phyloP scores from a whole-genome alignment of 2,329 filamentous ascomycete genomes.

The Scedosporium minutisporum region DNA sequence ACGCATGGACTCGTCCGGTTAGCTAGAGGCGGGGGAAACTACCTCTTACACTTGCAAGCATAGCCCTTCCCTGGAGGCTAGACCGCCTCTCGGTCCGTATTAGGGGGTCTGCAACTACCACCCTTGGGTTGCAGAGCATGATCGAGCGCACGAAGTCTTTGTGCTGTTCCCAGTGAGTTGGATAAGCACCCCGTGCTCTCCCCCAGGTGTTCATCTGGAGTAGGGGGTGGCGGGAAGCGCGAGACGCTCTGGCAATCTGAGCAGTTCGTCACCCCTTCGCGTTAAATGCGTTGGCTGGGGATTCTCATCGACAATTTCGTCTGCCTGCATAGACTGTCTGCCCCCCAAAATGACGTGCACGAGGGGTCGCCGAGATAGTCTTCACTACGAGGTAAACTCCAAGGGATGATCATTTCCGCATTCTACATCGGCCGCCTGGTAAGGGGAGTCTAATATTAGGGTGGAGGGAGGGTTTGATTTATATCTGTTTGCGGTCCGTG shows the following conservation, averaged over 20 bases:
- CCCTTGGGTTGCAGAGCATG: background rate
- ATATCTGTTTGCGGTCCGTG: no score
- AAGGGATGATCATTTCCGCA: no score
- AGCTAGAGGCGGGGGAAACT: no score
- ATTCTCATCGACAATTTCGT: no score
- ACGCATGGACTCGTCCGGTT: background rate
- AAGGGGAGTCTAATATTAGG: no score
- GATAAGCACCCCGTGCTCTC: background rate
- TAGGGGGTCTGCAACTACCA: no score
- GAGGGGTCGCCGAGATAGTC: no score
- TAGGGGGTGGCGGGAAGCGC: background rate
- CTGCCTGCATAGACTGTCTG: background rate
- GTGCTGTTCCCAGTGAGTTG: background rate
- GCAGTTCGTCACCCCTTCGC: background rate
- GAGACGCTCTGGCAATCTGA: background rate
- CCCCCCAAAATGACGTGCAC: background rate
- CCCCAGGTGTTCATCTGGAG: background rate
- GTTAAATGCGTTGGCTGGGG: background rate
- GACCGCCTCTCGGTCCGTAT: background rate
- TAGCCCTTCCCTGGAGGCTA: background rate
- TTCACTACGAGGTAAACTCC: background rate
- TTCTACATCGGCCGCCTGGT: no score
- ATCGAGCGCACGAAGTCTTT: background rate
- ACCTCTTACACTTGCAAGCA: background rate
- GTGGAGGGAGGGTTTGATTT: no score